phyloP scores from a whole-genome alignment of 768 basidiomycete genomes.

The Russula foetens region DNA sequence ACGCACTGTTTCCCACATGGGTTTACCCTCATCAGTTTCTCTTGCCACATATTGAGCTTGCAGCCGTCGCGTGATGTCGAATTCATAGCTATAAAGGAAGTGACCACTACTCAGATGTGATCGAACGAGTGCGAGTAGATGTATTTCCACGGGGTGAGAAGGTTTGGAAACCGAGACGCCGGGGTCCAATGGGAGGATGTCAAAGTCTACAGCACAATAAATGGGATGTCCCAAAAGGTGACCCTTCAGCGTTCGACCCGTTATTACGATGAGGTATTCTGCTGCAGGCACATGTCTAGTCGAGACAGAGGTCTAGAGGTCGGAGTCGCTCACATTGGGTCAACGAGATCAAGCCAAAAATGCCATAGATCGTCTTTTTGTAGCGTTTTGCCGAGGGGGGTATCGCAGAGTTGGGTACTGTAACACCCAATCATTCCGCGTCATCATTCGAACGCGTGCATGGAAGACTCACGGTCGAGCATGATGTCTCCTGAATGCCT shows the following conservation, averaged over 20 bases:
- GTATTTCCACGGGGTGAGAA: slow-evolving; percentile 80
- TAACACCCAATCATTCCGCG: background rate
- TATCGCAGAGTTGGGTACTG: slow-evolving; percentile 24
- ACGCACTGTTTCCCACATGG: slow-evolving; percentile 74
- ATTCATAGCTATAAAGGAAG: slow-evolving; percentile 87
- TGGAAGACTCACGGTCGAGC: slow-evolving; percentile 46
- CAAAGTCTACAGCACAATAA: slow-evolving; percentile 85
- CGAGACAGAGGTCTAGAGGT: background rate
- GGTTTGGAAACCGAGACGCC: slow-evolving; percentile 57
- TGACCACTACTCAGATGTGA: slow-evolving; percentile 73
- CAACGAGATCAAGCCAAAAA: slow-evolving; percentile 69
- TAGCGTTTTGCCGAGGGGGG: slow-evolving; percentile 51
- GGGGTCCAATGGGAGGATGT: slow-evolving; percentile 79
- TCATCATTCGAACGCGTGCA: background rate
- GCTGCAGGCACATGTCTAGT: slow-evolving; percentile 39
- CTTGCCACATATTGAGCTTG: slow-evolving; percentile 70
- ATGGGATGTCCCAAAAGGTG: slow-evolving; percentile 80
- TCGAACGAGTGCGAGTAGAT: slow-evolving; percentile 78
- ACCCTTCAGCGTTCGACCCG: slow-evolving; percentile 69
- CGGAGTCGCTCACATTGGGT: slow-evolving; percentile 49
- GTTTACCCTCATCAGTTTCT: slow-evolving; percentile 42
- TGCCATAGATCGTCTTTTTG: slow-evolving; percentile 62
- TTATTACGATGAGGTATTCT: slow-evolving; percentile 88
- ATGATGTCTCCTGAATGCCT: slow-evolving; percentile 69
- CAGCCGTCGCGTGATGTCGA: slow-evolving; percentile 81